A percentile compares a stretch with the other conserved stretches of the same genome.
Conservation (phyloP, 2,329 filamentous ascomycete genomes). For the Talaromyces pinophilus region DNA sequence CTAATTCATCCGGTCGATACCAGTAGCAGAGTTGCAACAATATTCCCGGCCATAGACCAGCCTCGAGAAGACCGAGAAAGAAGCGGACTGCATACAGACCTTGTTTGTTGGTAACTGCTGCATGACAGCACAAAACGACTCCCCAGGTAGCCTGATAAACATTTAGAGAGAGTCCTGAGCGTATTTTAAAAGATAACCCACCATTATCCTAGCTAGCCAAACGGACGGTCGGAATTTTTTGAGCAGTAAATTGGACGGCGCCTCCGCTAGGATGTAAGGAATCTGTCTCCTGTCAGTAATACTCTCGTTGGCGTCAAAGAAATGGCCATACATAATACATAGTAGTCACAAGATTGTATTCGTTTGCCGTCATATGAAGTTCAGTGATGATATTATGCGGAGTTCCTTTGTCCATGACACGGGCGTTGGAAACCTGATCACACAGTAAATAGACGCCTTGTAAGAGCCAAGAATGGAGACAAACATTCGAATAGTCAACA, state of each 20-base stretch:
- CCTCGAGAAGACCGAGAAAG: constrained; percentile 39
- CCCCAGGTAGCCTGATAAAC: constrained; percentile 14
- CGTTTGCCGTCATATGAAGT: constrained; percentile 33
- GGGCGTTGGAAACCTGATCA: constrained; percentile 35
- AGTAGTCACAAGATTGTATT: constrained; percentile 38
- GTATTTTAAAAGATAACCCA: background rate
- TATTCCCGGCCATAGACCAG: constrained; percentile 23
- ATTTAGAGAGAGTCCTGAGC: background rate
- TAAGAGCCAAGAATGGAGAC: background rate
- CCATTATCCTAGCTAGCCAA: background rate
- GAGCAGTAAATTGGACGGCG: constrained; percentile 32
- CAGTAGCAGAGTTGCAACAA: background rate
- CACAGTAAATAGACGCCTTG: constrained; percentile 28
- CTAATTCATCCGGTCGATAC: background rate
- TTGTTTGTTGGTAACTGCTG: constrained; percentile 41
- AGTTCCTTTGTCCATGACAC: constrained; percentile 41
- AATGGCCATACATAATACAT: constrained; percentile 37
- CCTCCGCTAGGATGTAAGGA: constrained; percentile 30
- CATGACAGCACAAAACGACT: constrained; percentile 38
- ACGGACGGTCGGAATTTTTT: constrained; percentile 31
- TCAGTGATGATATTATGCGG: constrained; percentile 31
- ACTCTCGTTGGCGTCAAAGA: background rate
- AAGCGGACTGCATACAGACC: constrained; percentile 45
- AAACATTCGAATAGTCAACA: background rate
- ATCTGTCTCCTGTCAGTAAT: constrained; percentile 21